A percentile compares a stretch with the other conserved stretches of the same genome.
Conservation (phyloP, 2,329 filamentous ascomycete species). For the Hypoxylon sp. region DNA sequence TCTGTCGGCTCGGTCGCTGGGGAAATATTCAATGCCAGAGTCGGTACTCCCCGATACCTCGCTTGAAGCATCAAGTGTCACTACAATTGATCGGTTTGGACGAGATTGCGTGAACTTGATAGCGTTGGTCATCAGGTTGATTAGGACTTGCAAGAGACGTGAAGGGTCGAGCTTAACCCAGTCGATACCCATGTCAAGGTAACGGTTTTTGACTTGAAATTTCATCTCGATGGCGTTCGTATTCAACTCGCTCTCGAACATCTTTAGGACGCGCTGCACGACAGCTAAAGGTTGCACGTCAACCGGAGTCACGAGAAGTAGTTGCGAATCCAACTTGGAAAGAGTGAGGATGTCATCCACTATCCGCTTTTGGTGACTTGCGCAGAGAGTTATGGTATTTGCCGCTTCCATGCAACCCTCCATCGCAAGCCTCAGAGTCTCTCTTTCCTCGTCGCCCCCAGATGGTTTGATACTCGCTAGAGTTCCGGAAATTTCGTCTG, state of each 20-base stretch:
- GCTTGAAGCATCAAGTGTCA: slow-evolving; percentile 74
- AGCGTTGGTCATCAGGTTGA: slow-evolving; percentile 79
- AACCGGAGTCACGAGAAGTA: slow-evolving; percentile 77
- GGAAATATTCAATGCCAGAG: slow-evolving; percentile 62
- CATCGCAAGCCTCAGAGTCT: slow-evolving; percentile 58
- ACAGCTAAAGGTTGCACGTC: slow-evolving; percentile 77
- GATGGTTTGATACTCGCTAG: slow-evolving; percentile 59
- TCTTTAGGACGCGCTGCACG: slow-evolving; percentile 77
- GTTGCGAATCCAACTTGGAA: slow-evolving; percentile 77
- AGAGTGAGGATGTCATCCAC: slow-evolving; percentile 76
- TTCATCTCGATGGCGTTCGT: slow-evolving; percentile 79
- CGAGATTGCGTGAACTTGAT: slow-evolving; percentile 75
- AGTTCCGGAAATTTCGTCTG: slow-evolving; percentile 75
- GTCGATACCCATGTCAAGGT: slow-evolving; percentile 72
- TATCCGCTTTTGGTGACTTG: slow-evolving; percentile 81
- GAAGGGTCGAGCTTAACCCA: slow-evolving; percentile 84
- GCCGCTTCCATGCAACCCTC: slow-evolving; percentile 77
- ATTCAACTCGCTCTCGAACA: slow-evolving; percentile 82
- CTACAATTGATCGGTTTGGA: slow-evolving; percentile 69
- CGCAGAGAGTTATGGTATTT: slow-evolving; percentile 85
- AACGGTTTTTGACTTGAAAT: slow-evolving; percentile 77
- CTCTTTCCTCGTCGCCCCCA: slow-evolving; percentile 59
- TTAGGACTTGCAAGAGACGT: slow-evolving; percentile 78
- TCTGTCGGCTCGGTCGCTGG: slow-evolving; percentile 58
- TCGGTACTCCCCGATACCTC: slow-evolving; percentile 60